A percentile compares a stretch with the other conserved stretches of the same genome.
These are phyloP conservation scores for Blastobotrys aristatus DNA, from an alignment of 1,139 yeast genomes.

Conservation along the genomic window DNA sequence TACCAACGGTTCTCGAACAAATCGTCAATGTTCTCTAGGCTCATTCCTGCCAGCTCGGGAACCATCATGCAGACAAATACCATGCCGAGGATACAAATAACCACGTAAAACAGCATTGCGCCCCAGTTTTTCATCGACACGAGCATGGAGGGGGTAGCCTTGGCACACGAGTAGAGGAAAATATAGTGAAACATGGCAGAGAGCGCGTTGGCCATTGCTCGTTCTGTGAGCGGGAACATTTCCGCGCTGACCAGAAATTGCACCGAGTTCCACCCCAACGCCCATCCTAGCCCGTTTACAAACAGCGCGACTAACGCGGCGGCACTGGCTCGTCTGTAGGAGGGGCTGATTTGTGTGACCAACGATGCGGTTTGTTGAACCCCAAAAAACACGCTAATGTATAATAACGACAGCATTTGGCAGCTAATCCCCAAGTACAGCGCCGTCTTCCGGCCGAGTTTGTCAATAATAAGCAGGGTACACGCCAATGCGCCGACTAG, in stretches of 20 bases:
- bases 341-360: too few species aligned
- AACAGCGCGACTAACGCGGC: constrained; percentile 49
- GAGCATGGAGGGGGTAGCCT: constrained; percentile 52
- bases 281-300: constrained; percentile 56
- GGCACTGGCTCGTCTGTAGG: constrained; percentile 11
- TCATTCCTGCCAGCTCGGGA: constrained; percentile 51
- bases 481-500: constrained; percentile 42
- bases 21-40: constrained; percentile 55
- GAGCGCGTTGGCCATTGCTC: constrained; percentile 49
- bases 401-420: constrained; percentile 34
- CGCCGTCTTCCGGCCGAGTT: constrained; percentile 45
- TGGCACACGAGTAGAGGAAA: constrained; percentile 57
- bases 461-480: constrained; percentile 45
- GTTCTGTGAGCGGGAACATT: constrained; percentile 51
- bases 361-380: neutral
- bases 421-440: constrained; percentile 40
- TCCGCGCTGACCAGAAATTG: constrained; percentile 58
- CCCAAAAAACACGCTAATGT: constrained; percentile 12
- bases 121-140: constrained; percentile 47
- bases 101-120: constrained; percentile 48
- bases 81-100: constrained; percentile 9
- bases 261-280: constrained; percentile 55
- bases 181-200: constrained; percentile 44
- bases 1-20: constrained; percentile 58
- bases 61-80: constrained; percentile 41